Evolutionary conservation across 176 grass and related monocot species (phyloP).

Genomic region (Ensete ventricosum): DNA sequence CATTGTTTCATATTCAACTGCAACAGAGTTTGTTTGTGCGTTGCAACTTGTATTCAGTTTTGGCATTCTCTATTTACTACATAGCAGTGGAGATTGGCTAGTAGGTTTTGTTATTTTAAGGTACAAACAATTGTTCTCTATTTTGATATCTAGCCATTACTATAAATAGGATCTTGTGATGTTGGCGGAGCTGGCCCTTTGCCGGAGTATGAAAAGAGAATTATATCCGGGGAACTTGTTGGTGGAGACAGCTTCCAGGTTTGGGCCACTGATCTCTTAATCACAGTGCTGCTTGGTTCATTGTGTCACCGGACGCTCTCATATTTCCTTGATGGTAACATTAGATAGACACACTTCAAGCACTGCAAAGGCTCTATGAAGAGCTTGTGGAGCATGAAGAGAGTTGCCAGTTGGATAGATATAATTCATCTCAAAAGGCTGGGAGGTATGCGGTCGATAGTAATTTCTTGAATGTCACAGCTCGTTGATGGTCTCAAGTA

Average conservation of each 20-base stretch:
- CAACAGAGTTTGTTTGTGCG: neutral
- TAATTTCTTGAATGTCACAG: neutral
- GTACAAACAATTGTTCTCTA: conserved; percentile 4
- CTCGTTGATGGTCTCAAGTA: neutral
- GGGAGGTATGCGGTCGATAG: conserved; percentile 31
- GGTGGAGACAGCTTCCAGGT: conserved; percentile 89
- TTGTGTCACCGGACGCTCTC: neutral
- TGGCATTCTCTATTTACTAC: neutral
- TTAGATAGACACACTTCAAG: conserved; percentile 67
- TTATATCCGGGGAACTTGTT: conserved; percentile 57
- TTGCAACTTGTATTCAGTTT: neutral
- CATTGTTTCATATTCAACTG: neutral
- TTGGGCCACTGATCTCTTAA: neutral
- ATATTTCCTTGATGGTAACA: conserved; percentile 14
- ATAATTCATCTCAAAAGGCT: conserved; percentile 63
- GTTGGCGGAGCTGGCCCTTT: conserved; percentile 46
- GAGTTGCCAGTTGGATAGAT: conserved; percentile 59
- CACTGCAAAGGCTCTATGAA: conserved; percentile 75
- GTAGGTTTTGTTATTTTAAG: neutral
- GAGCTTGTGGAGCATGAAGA: conserved; percentile 60
- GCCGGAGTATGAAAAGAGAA: conserved; percentile 67
- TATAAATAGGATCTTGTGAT: conserved; percentile 25
- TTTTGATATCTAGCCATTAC: conserved; percentile 7
- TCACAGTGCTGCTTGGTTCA: conserved; percentile 1
- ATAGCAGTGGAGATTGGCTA: neutral